A percentile compares a stretch with the other conserved stretches of the same genome.
phyloP scores from a whole-genome alignment of 2,329 filamentous ascomycete species.

The Fusarium sp. region DNA sequence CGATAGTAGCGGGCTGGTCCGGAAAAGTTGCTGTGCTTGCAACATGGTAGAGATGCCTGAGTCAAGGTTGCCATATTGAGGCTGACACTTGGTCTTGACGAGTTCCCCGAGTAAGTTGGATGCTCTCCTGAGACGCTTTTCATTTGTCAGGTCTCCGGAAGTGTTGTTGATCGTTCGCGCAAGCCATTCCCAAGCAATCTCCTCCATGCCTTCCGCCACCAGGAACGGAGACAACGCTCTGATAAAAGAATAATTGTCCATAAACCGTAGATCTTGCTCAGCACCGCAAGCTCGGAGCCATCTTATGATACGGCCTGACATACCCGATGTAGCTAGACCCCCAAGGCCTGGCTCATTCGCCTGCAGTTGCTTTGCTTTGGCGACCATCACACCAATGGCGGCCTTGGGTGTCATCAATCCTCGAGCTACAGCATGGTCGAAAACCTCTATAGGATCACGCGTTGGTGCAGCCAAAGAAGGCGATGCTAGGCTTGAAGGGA shows the following conservation, averaged over 20 bases:
- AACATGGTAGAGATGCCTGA: slow-evolving; percentile 59
- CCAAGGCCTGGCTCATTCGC: slow-evolving; percentile 34
- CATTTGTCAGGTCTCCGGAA: slow-evolving; percentile 28
- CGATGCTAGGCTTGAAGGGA: slow-evolving; percentile 17
- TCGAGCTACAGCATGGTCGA: slow-evolving; percentile 63
- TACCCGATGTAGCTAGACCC: slow-evolving; percentile 53
- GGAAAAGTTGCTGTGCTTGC: slow-evolving; percentile 56
- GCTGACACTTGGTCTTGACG: slow-evolving; percentile 54
- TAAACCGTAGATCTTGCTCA: slow-evolving; percentile 57
- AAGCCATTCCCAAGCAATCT: slow-evolving; percentile 63
- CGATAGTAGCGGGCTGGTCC: slow-evolving; percentile 47
- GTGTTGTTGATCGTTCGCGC: slow-evolving; percentile 49
- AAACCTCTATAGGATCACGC: slow-evolving; percentile 61
- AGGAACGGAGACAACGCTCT: slow-evolving; percentile 58
- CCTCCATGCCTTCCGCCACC: slow-evolving; percentile 61
- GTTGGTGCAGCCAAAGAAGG: slow-evolving; percentile 26
- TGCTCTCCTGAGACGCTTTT: slow-evolving; percentile 41
- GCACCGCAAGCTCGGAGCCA: slow-evolving; percentile 64
- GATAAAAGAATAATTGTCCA: slow-evolving; percentile 52
- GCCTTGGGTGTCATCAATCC: slow-evolving; percentile 65
- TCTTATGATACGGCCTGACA: slow-evolving; percentile 58
- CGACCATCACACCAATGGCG: slow-evolving; percentile 63
- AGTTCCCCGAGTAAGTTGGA: slow-evolving; percentile 52
- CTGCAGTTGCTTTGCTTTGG: slow-evolving; percentile 56
- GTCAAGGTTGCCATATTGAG: slow-evolving; percentile 56